These are phyloP conservation scores for Solanum ossicruentum DNA, from an alignment of 257 asterid genomes.

Conservation along the genomic window DNA sequence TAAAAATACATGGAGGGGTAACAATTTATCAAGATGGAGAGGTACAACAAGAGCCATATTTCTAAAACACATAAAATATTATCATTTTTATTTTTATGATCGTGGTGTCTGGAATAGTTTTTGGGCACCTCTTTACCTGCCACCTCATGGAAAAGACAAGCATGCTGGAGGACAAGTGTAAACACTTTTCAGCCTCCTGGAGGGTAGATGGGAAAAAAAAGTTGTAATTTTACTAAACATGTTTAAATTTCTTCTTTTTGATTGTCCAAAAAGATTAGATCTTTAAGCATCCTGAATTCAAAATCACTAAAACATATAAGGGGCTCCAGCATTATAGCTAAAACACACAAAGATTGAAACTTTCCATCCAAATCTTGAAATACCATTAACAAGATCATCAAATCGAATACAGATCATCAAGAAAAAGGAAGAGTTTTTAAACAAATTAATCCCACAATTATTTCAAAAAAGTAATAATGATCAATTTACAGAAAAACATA, in stretches of 20 bases:
- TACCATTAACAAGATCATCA: not conserved
- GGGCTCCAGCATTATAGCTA: not conserved
- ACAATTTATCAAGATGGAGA: not conserved
- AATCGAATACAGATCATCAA: not conserved
- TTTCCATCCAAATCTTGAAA: not conserved
- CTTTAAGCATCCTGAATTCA: not conserved
- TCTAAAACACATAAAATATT: not conserved
- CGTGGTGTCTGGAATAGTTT: too few relatives aligned
- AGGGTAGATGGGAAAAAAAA: too few relatives aligned
- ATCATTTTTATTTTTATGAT: too few relatives aligned
- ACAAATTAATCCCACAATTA: not conserved
- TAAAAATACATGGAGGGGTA: too few relatives aligned
- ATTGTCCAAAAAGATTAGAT: not conserved
- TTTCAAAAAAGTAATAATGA: not conserved
- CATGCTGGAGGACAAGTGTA: not conserved
- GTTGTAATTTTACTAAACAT: not conserved
- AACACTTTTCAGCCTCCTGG: not conserved
- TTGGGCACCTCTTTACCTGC: fast-evolving
- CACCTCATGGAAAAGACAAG: too few relatives aligned
- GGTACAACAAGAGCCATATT: not conserved
- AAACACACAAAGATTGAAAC: not conserved
- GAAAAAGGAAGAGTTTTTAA: not conserved
- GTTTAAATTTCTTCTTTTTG: not conserved
- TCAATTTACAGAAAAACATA: not conserved
- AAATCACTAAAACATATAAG: not conserved